These are phyloP conservation scores for Candolleomyces efflorescens DNA, from an alignment of 768 basidiomycete genomes.

Conservation along the genomic window DNA sequence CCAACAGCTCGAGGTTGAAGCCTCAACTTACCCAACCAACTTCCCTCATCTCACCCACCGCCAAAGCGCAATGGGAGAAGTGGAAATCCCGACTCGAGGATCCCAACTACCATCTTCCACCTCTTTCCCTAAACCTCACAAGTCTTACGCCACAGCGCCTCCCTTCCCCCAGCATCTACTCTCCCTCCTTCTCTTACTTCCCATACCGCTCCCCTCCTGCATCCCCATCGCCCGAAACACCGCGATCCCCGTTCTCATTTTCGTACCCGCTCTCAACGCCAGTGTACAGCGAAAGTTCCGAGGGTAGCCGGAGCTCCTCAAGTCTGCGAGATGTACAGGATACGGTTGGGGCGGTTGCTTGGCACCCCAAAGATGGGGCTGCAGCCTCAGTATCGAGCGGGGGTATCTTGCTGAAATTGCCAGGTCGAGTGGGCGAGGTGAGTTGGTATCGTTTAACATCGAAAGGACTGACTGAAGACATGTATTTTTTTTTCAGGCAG, in stretches of 20 bases:
- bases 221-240: neutral
- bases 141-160: neutral
- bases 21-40: constrained; percentile 35
- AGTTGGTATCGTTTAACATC: too few relatives aligned
- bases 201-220: neutral
- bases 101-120: neutral
- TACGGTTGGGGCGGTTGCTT: constrained; percentile 77
- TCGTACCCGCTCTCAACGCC: neutral
- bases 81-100: constrained; percentile 51
- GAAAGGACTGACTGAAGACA: too few relatives aligned
- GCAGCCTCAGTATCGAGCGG: constrained; percentile 83
- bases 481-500: constrained; percentile 41
- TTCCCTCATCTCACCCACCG: constrained; percentile 46
- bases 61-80: constrained; percentile 49
- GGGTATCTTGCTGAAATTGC: constrained; percentile 70
- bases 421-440: constrained; percentile 78
- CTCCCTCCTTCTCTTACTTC: neutral
- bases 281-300: neutral
- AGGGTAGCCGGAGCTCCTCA: neutral
- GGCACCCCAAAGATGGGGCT: constrained; percentile 38
- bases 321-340: constrained; percentile 51
- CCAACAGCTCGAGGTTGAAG: constrained; percentile 5
- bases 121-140: neutral
- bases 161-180: neutral
- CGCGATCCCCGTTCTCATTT: neutral